Evolutionary conservation across 2,329 filamentous ascomycete species (phyloP).

Genomic region (Monascus ruber): DNA sequence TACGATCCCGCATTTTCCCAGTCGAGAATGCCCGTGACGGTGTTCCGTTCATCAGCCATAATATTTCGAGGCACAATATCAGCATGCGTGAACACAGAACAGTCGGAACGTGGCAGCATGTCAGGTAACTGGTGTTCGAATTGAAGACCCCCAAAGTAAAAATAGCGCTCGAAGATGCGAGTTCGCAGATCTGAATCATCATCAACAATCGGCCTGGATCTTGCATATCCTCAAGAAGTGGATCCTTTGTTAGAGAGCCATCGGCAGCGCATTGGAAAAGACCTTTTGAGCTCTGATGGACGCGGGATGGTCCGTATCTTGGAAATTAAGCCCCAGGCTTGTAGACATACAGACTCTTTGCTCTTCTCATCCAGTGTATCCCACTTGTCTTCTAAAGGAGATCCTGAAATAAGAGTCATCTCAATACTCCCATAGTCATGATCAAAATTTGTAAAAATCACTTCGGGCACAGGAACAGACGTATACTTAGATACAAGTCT

Average conservation of each 20-base stretch:
- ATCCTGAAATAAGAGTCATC: constrained; percentile 9
- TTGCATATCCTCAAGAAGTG: constrained; percentile 13
- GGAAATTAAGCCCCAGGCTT: constrained; percentile 11
- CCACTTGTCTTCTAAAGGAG: constrained; percentile 8
- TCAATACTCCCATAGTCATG: constrained; percentile 3
- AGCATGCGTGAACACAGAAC: constrained; percentile 20
- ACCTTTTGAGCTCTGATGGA: constrained; percentile 5
- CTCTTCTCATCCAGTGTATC: constrained; percentile 7
- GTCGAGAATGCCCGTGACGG: constrained; percentile 27
- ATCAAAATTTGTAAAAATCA: constrained; percentile 3
- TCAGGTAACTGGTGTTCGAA: constrained; percentile 10
- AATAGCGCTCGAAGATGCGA: constrained; percentile 16
- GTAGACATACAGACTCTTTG: constrained; percentile 12
- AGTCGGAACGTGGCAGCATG: constrained; percentile 13
- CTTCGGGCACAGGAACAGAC: constrained; percentile 9
- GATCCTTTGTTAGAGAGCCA: constrained; percentile 10
- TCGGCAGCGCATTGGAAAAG: constrained; percentile 13
- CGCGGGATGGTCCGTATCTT: constrained; percentile 9
- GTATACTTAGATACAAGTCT: constrained; percentile 9
- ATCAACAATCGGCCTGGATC: constrained; percentile 8
- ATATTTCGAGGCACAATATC: constrained; percentile 25
- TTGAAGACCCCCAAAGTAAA: constrained; percentile 10
- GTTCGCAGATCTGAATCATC: constrained; percentile 9
- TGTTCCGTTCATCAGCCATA: constrained; percentile 13
- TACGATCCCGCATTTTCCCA: constrained; percentile 33